Evolutionary conservation across 352 stramenopile species (phyloP), one percentile per base, ranked within the genome.

Genomic region (Pythium rhizo-oryzae): DNA sequence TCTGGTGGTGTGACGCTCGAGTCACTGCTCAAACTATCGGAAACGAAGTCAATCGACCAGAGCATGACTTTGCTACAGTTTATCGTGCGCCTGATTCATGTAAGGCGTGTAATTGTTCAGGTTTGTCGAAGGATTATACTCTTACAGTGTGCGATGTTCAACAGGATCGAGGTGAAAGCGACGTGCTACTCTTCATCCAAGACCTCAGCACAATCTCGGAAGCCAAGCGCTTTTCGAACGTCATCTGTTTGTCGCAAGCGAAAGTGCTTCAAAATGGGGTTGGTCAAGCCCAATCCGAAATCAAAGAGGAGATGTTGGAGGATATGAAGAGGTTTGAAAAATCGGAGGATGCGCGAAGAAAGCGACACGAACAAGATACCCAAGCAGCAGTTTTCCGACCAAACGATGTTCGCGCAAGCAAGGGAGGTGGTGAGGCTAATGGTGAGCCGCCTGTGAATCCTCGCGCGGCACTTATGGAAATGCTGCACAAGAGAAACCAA

Each of bases 21-120:
- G 12, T 95, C 87, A 8, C 53, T 95, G 52, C 74, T 95, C 5
- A 95, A 95, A 79, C 71, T 94, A 7, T 93, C 87, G 0, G 87
- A 94, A 55, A 94, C 87, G n/a, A 92, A 93, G 62, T 85, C 87
- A 4, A 77, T 92, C 15, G 85, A 93, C 62, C 79, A 83, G 65
- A 90, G 69, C 25, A 84, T 85, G 55, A 93, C 84, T 7, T 64
- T 94, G 2, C 69, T 93, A 41, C 84, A 93, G 49, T 94, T 92
- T 51, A 90, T 91, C 59, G 78, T 91, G 59, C 83, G 87, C 51
- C 75, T 94, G 24, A 90, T 94, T 54, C 81, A 94, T 23, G 85
- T 91, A 76, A 47, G 84, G 75, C 8, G 19, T 59, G 21, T 28
- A n/a, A n/a, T n/a, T n/a, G n/a, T n/a, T n/a, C n/a, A n/a, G n/a